A percentile compares a stretch with the other conserved stretches of the same genome.
phyloP scores from a whole-genome alignment of 208 protist genomes.

The Acanthamoeba royreba region DNA sequence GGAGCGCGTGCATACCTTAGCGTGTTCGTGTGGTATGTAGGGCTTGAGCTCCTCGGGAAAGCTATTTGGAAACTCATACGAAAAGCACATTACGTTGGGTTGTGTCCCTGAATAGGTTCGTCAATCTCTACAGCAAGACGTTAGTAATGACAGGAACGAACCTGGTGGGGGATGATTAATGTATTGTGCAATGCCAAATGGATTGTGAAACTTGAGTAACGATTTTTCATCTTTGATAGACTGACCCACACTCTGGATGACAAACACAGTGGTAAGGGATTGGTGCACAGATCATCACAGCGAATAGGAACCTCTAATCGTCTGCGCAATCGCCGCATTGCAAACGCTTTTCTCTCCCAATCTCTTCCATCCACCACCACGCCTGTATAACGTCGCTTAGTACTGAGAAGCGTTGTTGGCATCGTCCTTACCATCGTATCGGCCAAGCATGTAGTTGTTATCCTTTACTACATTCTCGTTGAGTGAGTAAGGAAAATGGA shows the following conservation, averaged over 20 bases:
- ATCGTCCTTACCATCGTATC: conserved; percentile 32
- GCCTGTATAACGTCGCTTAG: not conserved
- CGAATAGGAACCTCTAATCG: not conserved
- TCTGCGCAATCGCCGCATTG: not conserved
- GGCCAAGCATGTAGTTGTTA: conserved; percentile 54
- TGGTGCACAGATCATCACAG: not conserved
- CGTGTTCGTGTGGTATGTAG: conserved; percentile 35
- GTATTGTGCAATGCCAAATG: conserved; percentile 57
- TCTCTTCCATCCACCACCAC: not conserved
- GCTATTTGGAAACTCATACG: not conserved
- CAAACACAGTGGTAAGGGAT: not conserved
- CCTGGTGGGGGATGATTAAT: conserved; percentile 50
- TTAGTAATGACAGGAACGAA: not conserved
- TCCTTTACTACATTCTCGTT: not conserved
- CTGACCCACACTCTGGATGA: not conserved
- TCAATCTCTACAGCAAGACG: not conserved
- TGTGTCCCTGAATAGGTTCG: not conserved
- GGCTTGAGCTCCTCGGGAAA: conserved; percentile 39
- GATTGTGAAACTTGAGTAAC: conserved; percentile 30
- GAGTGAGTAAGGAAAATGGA: not conserved
- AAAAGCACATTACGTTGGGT: conserved; percentile 43
- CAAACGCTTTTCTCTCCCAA: not conserved
- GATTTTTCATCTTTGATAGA: not conserved
- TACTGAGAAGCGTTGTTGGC: not conserved
- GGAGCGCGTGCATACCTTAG: not conserved